phyloP scores from a whole-genome alignment of 2,329 filamentous ascomycete genomes.

The Aaosphaeria arxii region DNA sequence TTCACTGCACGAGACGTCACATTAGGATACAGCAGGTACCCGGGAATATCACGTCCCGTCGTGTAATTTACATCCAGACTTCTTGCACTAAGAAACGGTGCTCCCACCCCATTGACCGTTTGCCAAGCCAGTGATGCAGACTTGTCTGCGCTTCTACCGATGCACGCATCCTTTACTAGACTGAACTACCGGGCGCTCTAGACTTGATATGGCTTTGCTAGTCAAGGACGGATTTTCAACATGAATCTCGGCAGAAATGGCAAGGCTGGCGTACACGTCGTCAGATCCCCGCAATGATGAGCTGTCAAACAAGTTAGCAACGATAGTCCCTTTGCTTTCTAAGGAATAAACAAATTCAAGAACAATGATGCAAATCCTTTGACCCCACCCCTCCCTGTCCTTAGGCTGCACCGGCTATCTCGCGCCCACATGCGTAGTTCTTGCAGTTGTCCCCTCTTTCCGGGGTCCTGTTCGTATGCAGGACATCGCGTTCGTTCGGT shows the following conservation, averaged over 20 bases:
- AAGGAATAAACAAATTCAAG: too few relatives aligned
- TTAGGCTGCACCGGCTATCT: too few relatives aligned
- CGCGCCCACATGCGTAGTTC: too few relatives aligned
- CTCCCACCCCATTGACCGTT: too few relatives aligned
- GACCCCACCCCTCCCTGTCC: not conserved
- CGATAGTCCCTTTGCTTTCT: not conserved
- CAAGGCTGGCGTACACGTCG: not conserved
- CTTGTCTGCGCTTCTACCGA: not conserved
- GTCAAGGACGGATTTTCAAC: not conserved
- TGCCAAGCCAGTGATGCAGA: not conserved
- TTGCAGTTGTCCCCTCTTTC: too few relatives aligned
- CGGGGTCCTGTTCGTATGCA: too few relatives aligned
- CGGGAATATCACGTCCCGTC: conserved; percentile 2
- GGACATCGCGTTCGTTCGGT: too few relatives aligned
- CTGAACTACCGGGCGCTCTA: not conserved
- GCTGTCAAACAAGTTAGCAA: not conserved
- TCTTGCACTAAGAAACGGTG: too few relatives aligned
- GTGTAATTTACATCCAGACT: not conserved
- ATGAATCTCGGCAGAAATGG: not conserved
- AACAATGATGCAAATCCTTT: not conserved
- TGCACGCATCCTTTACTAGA: not conserved
- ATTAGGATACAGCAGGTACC: conserved; percentile 4
- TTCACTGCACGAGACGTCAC: not conserved
- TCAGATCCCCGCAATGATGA: not conserved
- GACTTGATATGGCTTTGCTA: not conserved